phyloP scores from a whole-genome alignment of 208 protist genomes.

The Crithidia bombi region DNA sequence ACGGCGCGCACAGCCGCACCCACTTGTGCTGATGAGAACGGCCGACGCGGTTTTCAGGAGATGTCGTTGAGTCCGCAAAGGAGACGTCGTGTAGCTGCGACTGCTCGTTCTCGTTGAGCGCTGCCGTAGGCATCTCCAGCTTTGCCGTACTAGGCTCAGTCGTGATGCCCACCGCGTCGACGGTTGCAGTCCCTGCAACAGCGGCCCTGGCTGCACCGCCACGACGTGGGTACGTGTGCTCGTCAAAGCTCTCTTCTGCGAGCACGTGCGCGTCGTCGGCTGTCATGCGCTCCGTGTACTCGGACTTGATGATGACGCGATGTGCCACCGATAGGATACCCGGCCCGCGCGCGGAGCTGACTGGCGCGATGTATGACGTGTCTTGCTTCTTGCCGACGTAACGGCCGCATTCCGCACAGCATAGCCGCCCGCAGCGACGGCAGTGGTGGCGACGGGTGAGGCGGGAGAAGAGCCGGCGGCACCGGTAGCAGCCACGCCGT shows the following conservation, averaged over 20 bases:
- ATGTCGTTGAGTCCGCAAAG: background rate
- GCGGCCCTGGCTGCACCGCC: background rate
- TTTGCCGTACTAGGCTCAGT: background rate
- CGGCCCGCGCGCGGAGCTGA: background rate
- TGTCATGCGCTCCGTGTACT: conserved; percentile 47
- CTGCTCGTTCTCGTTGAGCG: conserved; percentile 3
- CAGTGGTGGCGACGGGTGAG: conserved; percentile 66
- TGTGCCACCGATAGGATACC: conserved; percentile 14
- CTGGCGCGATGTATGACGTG: conserved; percentile 35
- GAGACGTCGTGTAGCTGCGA: conserved; percentile 1
- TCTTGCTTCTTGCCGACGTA: conserved; percentile 60
- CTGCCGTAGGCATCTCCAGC: background rate
- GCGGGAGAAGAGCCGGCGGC: conserved; percentile 48
- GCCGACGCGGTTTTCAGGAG: background rate
- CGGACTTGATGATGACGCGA: conserved; percentile 41
- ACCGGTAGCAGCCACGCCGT: conserved; percentile 46
- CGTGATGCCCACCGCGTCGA: background rate
- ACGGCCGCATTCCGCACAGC: conserved; percentile 67
- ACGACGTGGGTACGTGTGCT: conserved; percentile 45
- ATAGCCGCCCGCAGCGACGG: conserved; percentile 68
- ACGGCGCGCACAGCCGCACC: conserved; percentile 58
- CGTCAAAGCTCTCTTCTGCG: conserved; percentile 43
- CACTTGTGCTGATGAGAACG: conserved; percentile 34
- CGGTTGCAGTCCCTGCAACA: background rate
- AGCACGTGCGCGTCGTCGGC: conserved; percentile 33